These are phyloP conservation scores for Starmerella bombicola DNA, from an alignment of 805 yeast genomes.

Conservation along the genomic window DNA sequence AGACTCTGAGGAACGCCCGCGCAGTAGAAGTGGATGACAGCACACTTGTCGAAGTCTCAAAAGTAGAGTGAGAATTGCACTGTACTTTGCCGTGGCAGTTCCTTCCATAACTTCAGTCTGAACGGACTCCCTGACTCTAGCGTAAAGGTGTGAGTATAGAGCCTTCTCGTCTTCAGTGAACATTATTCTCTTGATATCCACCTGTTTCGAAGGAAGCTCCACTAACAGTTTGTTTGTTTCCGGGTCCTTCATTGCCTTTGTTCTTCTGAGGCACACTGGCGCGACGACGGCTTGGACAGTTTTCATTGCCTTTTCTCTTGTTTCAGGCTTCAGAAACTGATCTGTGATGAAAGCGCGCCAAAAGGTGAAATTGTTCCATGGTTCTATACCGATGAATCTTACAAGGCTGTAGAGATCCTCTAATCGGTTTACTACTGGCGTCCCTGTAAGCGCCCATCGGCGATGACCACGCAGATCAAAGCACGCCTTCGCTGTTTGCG, in stretches of 20 bases:
- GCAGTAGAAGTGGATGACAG: slow-evolving; percentile 64
- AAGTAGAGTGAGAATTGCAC: slow-evolving; percentile 71
- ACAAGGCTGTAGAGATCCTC: slow-evolving; percentile 77
- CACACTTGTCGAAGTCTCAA: slow-evolving; percentile 77
- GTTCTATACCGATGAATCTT: slow-evolving; percentile 64
- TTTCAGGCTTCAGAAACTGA: slow-evolving; percentile 67
- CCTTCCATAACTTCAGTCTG: slow-evolving; percentile 38
- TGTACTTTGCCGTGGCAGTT: slow-evolving; percentile 54
- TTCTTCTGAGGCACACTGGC: slow-evolving; percentile 71
- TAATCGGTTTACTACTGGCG: slow-evolving; percentile 77
- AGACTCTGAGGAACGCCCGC: slow-evolving; percentile 25
- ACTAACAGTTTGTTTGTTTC: slow-evolving; percentile 60
- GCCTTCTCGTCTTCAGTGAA: slow-evolving; percentile 54
- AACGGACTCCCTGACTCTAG: slow-evolving; percentile 43
- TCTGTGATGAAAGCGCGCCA: slow-evolving; percentile 79
- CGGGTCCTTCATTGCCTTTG: slow-evolving; percentile 64
- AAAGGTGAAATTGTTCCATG: slow-evolving; percentile 74
- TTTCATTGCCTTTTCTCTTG: slow-evolving; percentile 53
- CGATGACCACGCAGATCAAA: slow-evolving; percentile 51
- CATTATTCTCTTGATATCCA: slow-evolving; percentile 52
- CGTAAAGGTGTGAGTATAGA: slow-evolving; percentile 56
- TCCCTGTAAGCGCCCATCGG: slow-evolving; percentile 83
- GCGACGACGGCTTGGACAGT: slow-evolving; percentile 76
- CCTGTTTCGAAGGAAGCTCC: slow-evolving; percentile 61
- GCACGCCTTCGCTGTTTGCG: slow-evolving; percentile 70